Evolutionary conservation across 768 basidiomycete species (phyloP).

Genomic region (Russula foetens): DNA sequence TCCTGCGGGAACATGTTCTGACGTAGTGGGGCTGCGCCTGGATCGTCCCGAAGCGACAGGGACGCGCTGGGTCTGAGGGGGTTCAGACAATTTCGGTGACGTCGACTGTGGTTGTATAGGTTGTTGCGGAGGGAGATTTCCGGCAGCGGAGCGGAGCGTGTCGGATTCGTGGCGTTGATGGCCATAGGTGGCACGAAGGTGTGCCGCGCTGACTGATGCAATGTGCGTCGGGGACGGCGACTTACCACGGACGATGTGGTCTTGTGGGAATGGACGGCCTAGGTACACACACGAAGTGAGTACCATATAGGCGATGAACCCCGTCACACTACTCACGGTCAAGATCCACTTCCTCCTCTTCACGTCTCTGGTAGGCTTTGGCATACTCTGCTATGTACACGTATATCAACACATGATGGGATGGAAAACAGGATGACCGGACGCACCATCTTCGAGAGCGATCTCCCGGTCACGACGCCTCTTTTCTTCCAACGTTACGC

Average conservation of each 20-base stretch:
- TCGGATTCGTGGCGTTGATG: slow-evolving; percentile 73
- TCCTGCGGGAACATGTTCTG: slow-evolving; percentile 32
- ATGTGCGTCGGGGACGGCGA: slow-evolving; percentile 46
- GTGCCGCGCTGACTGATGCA: slow-evolving; percentile 21
- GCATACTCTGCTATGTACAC: not conserved
- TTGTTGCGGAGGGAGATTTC: slow-evolving; percentile 20
- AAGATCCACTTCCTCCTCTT: slow-evolving; percentile 29
- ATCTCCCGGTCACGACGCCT: slow-evolving; percentile 28
- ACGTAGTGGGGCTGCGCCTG: slow-evolving; percentile 62
- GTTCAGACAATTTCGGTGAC: slow-evolving; percentile 10
- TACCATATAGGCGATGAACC: not conserved
- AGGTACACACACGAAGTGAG: not conserved
- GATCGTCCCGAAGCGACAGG: slow-evolving; percentile 32
- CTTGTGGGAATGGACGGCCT: slow-evolving; percentile 22
- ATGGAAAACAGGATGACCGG: slow-evolving; percentile 20
- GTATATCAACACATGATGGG: not conserved
- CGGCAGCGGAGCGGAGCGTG: slow-evolving; percentile 49
- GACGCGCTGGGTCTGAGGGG: slow-evolving; percentile 5
- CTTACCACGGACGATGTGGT: slow-evolving; percentile 30
- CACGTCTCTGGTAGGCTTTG: slow-evolving; percentile 25
- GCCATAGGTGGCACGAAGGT: slow-evolving; percentile 29
- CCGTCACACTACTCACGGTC: slow-evolving; percentile 32
- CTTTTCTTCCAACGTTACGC: slow-evolving; percentile 41
- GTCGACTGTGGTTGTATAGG: slow-evolving; percentile 8
- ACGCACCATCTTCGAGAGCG: slow-evolving; percentile 38